Evolutionary conservation across 176 grass and related monocot genomes (phyloP).

Genomic region (Zizania latifolia): DNA sequence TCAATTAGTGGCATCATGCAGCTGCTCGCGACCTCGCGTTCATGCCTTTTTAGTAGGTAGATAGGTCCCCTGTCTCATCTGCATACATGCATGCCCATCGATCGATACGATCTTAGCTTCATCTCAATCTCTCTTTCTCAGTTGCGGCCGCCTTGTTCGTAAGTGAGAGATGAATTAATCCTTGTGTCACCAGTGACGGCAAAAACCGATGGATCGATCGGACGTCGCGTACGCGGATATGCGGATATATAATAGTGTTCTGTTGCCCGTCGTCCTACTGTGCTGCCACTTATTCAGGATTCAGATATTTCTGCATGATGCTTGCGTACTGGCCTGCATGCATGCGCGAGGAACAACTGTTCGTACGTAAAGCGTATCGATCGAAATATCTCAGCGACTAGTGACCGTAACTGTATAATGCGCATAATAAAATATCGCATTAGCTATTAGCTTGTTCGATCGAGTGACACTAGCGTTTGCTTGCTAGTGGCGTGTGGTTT

Average conservation of each 20-base stretch:
- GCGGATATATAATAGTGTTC: constrained; percentile 19
- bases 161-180: constrained; percentile 7
- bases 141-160: too few species aligned
- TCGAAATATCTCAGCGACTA: constrained; percentile 20
- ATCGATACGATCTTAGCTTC: too few species aligned
- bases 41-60: constrained; percentile 30
- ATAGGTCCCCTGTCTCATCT: constrained; percentile 36
- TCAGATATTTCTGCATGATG: constrained; percentile 35
- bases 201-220: constrained; percentile 16
- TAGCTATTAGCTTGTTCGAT: constrained; percentile 24
- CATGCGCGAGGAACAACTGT: background rate
- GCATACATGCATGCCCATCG: too few species aligned
- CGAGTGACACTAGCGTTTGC: constrained; percentile 16
- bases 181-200: constrained; percentile 24
- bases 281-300: background rate
- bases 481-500: background rate
- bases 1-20: background rate
- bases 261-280: constrained; percentile 32
- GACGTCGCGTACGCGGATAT: too few species aligned
- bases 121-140: too few species aligned
- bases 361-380: constrained; percentile 11
- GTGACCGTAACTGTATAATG: constrained; percentile 46
- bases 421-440: background rate
- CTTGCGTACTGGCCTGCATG: too few species aligned
- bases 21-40: too few species aligned